Evolutionary conservation across 768 basidiomycete species (phyloP).

Genomic region (Astraeus odoratus): DNA sequence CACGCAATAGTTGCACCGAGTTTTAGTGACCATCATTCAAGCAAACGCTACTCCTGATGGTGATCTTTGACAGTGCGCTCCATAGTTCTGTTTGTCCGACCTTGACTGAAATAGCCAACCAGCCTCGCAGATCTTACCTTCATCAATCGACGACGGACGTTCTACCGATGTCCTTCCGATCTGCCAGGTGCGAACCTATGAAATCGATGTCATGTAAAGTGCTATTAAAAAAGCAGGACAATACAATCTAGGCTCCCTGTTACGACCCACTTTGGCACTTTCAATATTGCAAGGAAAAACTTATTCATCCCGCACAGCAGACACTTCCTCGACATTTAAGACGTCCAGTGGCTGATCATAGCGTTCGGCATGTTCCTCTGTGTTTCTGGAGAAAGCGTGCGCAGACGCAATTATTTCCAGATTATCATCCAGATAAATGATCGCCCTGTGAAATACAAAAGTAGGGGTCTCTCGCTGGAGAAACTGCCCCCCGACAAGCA

Average conservation of each 20-base stretch:
- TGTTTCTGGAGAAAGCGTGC: slow-evolving; percentile 72
- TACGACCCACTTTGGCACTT: not conserved
- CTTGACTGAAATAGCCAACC: not conserved
- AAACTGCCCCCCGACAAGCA: slow-evolving; percentile 2
- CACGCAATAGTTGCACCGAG: slow-evolving; percentile 45
- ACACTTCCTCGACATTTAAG: slow-evolving; percentile 87
- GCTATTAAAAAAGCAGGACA: slow-evolving; percentile 80
- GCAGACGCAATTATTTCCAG: slow-evolving; percentile 56
- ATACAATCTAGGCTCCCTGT: slow-evolving; percentile 12
- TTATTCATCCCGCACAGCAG: slow-evolving; percentile 86
- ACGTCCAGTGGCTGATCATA: slow-evolving; percentile 90
- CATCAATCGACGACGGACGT: slow-evolving; percentile 77
- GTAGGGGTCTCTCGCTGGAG: slow-evolving; percentile 44
- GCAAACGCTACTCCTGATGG: slow-evolving; percentile 28
- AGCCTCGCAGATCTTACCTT: slow-evolving; percentile 61
- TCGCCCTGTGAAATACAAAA: slow-evolving; percentile 36
- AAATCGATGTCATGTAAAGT: slow-evolving; percentile 84
- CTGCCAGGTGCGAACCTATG: slow-evolving; percentile 74
- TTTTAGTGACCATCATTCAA: slow-evolving; percentile 4
- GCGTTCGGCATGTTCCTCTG: slow-evolving; percentile 85
- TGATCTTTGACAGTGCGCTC: slow-evolving; percentile 37
- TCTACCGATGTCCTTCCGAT: slow-evolving; percentile 57
- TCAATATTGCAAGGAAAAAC: slow-evolving; percentile 41
- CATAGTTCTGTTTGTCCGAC: not conserved
- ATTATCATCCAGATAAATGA: slow-evolving; percentile 18